A percentile compares a stretch with the other conserved stretches of the same genome.
Evolutionary conservation across 2,329 filamentous ascomycete genomes (phyloP).

Genomic region (Claviceps cyperi): DNA sequence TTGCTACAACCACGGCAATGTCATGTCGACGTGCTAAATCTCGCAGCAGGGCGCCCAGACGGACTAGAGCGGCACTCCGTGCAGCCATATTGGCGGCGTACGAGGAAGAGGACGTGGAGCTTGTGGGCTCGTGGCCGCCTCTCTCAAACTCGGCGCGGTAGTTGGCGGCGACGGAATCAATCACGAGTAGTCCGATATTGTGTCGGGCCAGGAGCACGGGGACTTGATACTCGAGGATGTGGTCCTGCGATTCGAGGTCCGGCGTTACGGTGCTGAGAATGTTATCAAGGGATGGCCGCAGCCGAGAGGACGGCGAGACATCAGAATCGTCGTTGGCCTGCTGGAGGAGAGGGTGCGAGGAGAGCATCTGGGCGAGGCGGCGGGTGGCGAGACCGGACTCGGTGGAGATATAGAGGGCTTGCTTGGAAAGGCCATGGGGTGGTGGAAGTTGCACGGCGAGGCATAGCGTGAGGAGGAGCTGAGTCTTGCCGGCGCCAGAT

Average conservation of each 20-base stretch:
- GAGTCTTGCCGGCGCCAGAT: constrained; percentile 89
- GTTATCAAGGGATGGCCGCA: constrained; percentile 50
- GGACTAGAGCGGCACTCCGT: constrained; percentile 61
- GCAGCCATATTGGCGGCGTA: constrained; percentile 51
- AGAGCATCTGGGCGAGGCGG: constrained; percentile 67
- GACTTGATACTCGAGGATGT: constrained; percentile 85
- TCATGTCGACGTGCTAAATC: constrained; percentile 59
- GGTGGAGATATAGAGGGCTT: constrained; percentile 87
- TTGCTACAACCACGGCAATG: constrained; percentile 79
- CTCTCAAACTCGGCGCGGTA: constrained; percentile 83
- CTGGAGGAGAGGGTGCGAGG: constrained; percentile 46
- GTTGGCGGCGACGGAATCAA: constrained; percentile 91
- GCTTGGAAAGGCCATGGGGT: constrained; percentile 53
- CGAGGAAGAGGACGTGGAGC: constrained; percentile 11
- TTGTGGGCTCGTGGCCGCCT: constrained; percentile 15
- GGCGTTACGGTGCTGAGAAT: constrained; percentile 73
- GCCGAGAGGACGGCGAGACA: constrained; percentile 4
- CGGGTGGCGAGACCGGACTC: constrained; percentile 73
- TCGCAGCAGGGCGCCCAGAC: constrained; percentile 61
- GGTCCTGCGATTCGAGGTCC: constrained; percentile 87
- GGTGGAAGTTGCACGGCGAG: constrained; percentile 70
- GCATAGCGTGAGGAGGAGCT: constrained; percentile 74
- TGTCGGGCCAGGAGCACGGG: constrained; percentile 68
- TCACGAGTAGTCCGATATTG: constrained; percentile 64
- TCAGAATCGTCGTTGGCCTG: constrained; percentile 8